phyloP scores from a whole-genome alignment of 805 yeast species.

The Teunomyces funiuensis region DNA sequence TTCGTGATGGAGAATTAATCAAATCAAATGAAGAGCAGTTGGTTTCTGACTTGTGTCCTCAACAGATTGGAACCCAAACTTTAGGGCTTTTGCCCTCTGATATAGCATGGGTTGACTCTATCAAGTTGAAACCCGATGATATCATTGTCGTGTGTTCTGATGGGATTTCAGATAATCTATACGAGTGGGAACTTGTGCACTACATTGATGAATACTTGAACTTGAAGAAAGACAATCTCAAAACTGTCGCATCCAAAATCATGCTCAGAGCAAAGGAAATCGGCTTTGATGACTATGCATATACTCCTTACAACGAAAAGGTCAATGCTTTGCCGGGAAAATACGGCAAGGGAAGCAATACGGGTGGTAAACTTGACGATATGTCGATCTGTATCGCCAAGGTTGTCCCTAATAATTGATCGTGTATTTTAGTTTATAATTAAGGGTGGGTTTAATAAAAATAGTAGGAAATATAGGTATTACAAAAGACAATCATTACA shows the following conservation, averaged over 20 bases:
- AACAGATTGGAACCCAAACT: constrained; percentile 55
- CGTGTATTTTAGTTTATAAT: constrained; percentile 4
- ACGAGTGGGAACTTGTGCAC: constrained; percentile 46
- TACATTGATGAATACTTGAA: constrained; percentile 34
- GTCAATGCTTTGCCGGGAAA: constrained; percentile 42
- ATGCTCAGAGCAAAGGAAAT: constrained; percentile 46
- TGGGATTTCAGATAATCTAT: constrained; percentile 54
- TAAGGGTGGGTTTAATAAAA: background rate
- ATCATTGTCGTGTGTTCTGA: constrained; percentile 50
- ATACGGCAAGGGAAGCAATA: constrained; percentile 31
- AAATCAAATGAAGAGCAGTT: constrained; percentile 47
- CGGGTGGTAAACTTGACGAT: constrained; percentile 58
- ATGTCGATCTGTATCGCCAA: constrained; percentile 51
- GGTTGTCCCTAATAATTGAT: constrained; percentile 25
- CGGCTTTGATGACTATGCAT: constrained; percentile 53
- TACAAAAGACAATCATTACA: constrained; percentile 2
- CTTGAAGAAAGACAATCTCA: constrained; percentile 29
- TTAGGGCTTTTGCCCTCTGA: constrained; percentile 43
- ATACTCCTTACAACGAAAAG: constrained; percentile 53
- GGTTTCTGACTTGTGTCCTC: constrained; percentile 48
- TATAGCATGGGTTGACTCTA: constrained; percentile 46
- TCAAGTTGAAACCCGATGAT: constrained; percentile 41
- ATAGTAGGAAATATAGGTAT: background rate
- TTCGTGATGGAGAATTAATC: constrained; percentile 45
- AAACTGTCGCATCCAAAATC: constrained; percentile 40